Conservation (phyloP, 257 asterid species). For the Plantago major region DNA sequence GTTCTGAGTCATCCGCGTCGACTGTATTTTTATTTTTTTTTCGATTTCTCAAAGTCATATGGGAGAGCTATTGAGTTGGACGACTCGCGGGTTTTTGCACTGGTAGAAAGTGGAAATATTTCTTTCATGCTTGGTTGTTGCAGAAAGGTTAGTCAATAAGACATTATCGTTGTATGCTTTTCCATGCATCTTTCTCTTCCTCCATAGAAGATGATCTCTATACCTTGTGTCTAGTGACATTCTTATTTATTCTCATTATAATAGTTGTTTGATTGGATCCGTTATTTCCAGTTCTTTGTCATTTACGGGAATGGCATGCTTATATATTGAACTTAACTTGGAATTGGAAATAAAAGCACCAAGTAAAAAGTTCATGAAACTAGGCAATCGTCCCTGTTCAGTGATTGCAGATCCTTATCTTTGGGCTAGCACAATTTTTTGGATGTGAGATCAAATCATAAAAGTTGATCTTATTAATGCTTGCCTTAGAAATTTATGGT, state of each 20-base stretch:
- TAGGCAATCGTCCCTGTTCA: too few relatives aligned
- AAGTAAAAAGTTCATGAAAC: too few relatives aligned
- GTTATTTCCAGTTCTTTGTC: constrained; percentile 1
- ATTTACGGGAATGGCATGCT: background rate
- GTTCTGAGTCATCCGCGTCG: too few relatives aligned
- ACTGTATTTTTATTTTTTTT: too few relatives aligned
- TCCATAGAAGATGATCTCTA: constrained; percentile 5
- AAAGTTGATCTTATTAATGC: too few relatives aligned
- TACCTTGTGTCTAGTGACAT: constrained; percentile 3
- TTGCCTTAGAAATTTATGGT: too few relatives aligned
- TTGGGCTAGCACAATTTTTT: too few relatives aligned
- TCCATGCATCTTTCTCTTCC: constrained; percentile 7
- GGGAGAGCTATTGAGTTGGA: constrained; percentile 93
- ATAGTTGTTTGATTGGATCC: constrained; percentile 7
- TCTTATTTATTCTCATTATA: constrained; percentile 15
- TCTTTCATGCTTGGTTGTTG: constrained; percentile 79
- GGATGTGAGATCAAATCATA: too few relatives aligned
- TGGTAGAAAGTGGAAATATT: constrained; percentile 88
- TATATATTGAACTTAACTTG: background rate
- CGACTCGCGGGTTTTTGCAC: constrained; percentile 72
- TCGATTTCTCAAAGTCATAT: constrained; percentile 58
- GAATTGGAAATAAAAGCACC: too few relatives aligned
- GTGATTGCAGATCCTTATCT: too few relatives aligned
- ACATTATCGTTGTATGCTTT: constrained; percentile 12
- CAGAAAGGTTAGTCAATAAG: constrained; percentile 49